phyloP scores from a whole-genome alignment of 2,329 filamentous ascomycete species.

The Didymella keratinophila region DNA sequence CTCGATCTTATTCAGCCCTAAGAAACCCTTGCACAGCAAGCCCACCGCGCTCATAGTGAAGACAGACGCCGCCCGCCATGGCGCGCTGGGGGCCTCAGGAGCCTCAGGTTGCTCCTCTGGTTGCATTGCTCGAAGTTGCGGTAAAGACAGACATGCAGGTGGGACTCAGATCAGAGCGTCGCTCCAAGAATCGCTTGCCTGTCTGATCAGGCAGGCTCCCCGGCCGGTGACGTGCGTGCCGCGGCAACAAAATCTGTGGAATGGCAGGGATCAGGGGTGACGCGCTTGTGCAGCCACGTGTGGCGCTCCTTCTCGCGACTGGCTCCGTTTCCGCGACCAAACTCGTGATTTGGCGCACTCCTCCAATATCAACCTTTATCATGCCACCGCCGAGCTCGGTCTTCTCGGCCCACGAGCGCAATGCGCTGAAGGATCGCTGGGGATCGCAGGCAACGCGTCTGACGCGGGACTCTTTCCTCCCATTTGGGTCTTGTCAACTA shows the following conservation, averaged over 20 bases:
- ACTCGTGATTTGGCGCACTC: constrained; percentile 5
- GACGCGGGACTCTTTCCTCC: constrained; percentile 87
- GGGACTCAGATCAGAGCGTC: background rate
- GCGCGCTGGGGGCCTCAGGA: constrained; percentile 64
- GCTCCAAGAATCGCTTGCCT: constrained; percentile 10
- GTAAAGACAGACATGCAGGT: constrained; percentile 28
- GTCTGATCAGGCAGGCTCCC: constrained; percentile 10
- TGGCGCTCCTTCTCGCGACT: constrained; percentile 21
- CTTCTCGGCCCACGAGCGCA: constrained; percentile 92
- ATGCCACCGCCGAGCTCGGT: constrained; percentile 59
- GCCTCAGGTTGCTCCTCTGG: constrained; percentile 48
- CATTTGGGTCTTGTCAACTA: constrained; percentile 86
- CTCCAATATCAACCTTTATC: background rate
- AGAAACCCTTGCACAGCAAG: constrained; percentile 74
- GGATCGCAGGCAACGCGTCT: constrained; percentile 83
- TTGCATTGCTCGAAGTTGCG: constrained; percentile 46
- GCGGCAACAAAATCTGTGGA: constrained; percentile 23
- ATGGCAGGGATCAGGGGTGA: constrained; percentile 26
- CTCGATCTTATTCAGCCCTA: constrained; percentile 78
- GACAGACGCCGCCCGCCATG: constrained; percentile 78
- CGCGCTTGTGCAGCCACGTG: constrained; percentile 23
- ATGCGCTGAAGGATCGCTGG: constrained; percentile 83
- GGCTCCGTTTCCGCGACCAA: constrained; percentile 13
- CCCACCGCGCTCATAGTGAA: constrained; percentile 77
- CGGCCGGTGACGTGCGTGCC: constrained; percentile 17